A percentile compares a stretch with the other conserved stretches of the same genome.
These are phyloP conservation scores for Aureobasidium leucospermi DNA, from an alignment of 2,329 filamentous ascomycete species.

Conservation along the genomic window DNA sequence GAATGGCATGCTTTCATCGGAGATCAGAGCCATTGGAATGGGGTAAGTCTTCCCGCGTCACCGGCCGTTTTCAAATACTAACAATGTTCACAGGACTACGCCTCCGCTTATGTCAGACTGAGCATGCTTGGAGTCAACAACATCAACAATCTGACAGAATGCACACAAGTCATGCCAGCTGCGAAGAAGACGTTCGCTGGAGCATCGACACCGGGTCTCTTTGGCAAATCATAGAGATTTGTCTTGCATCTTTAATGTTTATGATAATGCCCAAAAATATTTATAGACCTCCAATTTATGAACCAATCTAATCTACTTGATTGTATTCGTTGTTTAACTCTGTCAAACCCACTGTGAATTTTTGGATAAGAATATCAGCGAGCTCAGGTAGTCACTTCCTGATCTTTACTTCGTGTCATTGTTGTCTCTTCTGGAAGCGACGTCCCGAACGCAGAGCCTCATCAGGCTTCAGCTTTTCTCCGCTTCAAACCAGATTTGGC, in stretches of 20 bases:
- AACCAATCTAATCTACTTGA: neutral
- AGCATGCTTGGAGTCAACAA: slow-evolving; percentile 23
- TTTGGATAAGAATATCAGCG: too few species aligned
- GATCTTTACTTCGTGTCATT: too few species aligned
- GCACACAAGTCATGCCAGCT: slow-evolving; percentile 20
- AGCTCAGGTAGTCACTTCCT: too few species aligned
- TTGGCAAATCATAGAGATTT: neutral
- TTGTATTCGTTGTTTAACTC: too few species aligned
- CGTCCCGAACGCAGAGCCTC: too few species aligned
- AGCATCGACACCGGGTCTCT: neutral
- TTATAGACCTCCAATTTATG: neutral
- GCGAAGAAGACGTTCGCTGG: slow-evolving; percentile 6
- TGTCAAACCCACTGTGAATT: too few species aligned
- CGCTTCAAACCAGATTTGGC: too few species aligned
- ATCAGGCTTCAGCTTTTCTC: too few species aligned
- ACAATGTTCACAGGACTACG: slow-evolving; percentile 19
- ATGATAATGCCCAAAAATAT: neutral
- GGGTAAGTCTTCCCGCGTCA: slow-evolving; percentile 7
- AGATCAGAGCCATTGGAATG: slow-evolving; percentile 20
- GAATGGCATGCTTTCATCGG: slow-evolving; percentile 25
- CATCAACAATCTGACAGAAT: slow-evolving; percentile 23
- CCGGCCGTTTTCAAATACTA: neutral
- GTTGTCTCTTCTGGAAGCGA: too few species aligned
- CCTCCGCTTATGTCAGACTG: slow-evolving; percentile 20
- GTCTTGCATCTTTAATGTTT: neutral